Base-by-base conservation (phyloP, 768 basidiomycete species). In the Termitomyces sp. region DNA sequence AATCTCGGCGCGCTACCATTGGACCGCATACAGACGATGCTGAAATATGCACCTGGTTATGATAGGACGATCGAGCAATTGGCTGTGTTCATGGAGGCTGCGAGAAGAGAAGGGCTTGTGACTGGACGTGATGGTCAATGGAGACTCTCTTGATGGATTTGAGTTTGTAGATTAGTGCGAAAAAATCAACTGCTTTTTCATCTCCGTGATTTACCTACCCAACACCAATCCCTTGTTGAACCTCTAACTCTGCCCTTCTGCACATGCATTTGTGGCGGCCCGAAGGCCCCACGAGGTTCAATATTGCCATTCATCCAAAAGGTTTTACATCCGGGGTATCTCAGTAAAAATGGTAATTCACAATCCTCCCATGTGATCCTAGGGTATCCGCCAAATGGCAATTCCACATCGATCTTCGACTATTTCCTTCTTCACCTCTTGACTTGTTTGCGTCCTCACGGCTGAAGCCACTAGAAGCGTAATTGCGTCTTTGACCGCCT, bases 11-110 rank as follows among this genome's bases (percentile, higher is more conserved):
- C 83, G 2, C 77, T 95, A 16, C 80, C 88, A 2, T 65, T 91
- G 43, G 88, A 91, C 59, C 82, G 89, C n/a, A 93, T 97, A 65
- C 94, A 97, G 67, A 77, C 81, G 2, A 94, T 95, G 89, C 78
- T 97, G 58, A 86, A 83, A 67, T 85, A 92, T 65, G 90, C 89
- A 10, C 89, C 88, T 4, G 86, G 84, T 4, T 96, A 95, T 70
- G 86, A 93, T 65, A 83, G 84, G 59, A 85, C 86, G 4, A 69
- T 85, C 11, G 92, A 94, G 27, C 91, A 97, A 67, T 80, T 97
- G 4, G 82, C 75, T 3, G 74, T 68, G 38, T 92, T 96, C 63
- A 82, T 97, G 83, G 89, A 94, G 64, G 86, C 87, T 25, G 87
- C 92, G 38, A 79, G 83, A 60, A 75, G 84, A 55, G 91, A 95